Percentiles rank a stretch among this genome's conserved stretches.
These are phyloP conservation scores for Fonsecaea erecta DNA, from an alignment of 2,329 filamentous ascomycete species.

Conservation along the genomic window DNA sequence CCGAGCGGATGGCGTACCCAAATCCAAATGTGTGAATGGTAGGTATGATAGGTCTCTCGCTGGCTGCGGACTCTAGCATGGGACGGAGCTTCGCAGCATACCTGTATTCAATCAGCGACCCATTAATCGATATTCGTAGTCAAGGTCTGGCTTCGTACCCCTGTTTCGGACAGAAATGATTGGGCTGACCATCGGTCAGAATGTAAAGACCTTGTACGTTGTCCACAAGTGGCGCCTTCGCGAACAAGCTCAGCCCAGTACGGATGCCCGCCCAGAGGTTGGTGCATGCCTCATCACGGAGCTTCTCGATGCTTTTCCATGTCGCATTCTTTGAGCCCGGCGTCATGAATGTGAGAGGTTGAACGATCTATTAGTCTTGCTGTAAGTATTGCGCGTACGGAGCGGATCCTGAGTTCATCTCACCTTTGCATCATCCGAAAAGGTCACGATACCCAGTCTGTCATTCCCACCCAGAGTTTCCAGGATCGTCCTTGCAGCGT, in stretches of 20 bases:
- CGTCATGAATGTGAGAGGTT: slow-evolving; percentile 56
- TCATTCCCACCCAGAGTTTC: slow-evolving; percentile 61
- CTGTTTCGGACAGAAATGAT: slow-evolving; percentile 57
- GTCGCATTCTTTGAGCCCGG: slow-evolving; percentile 51
- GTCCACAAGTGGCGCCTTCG: slow-evolving; percentile 38
- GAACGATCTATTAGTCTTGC: slow-evolving; percentile 42
- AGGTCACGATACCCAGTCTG: slow-evolving; percentile 63
- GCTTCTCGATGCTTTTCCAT: slow-evolving; percentile 49
- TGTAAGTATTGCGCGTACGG: background rate
- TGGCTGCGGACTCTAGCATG: slow-evolving; percentile 37
- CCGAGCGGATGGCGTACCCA: slow-evolving; percentile 56
- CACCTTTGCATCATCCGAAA: slow-evolving; percentile 49
- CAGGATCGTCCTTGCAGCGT: slow-evolving; percentile 63
- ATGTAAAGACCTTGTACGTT: slow-evolving; percentile 43
- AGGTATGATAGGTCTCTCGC: slow-evolving; percentile 49
- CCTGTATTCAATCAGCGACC: slow-evolving; percentile 6
- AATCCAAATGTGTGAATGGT: slow-evolving; percentile 60
- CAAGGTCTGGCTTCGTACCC: slow-evolving; percentile 41
- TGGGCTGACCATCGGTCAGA: slow-evolving; percentile 52
- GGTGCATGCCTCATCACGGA: slow-evolving; percentile 50
- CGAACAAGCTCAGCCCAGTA: slow-evolving; percentile 57
- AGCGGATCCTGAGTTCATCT: background rate
- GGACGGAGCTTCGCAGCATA: slow-evolving; percentile 59
- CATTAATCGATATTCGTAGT: background rate
- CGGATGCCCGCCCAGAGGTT: slow-evolving; percentile 65